A percentile compares a stretch with the other conserved stretches of the same genome.
phyloP scores from a whole-genome alignment of 2,329 filamentous ascomycete genomes.

The Harringtonia aguacate region DNA sequence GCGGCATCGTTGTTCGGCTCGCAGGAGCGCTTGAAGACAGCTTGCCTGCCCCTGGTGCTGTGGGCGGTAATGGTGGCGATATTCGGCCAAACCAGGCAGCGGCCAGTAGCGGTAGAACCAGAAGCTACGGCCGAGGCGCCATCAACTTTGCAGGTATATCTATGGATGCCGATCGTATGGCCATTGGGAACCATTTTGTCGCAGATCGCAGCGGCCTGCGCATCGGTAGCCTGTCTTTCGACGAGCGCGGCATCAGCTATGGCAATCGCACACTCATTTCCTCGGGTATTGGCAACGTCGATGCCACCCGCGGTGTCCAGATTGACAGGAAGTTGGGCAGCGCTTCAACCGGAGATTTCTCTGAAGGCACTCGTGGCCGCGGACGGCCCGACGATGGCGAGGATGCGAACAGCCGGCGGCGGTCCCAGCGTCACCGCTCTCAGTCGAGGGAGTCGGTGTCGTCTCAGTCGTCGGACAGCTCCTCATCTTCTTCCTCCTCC shows the following conservation, averaged over 20 bases:
- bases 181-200: slow-evolving; percentile 30
- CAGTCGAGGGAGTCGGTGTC: background rate
- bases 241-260: slow-evolving; percentile 20
- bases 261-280: slow-evolving; percentile 15
- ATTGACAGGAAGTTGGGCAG: too few relatives aligned
- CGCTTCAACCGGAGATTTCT: too few relatives aligned
- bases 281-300: too few relatives aligned
- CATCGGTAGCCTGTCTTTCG: slow-evolving; percentile 32
- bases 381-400: background rate
- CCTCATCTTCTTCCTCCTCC: slow-evolving; percentile 2
- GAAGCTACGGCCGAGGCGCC: slow-evolving; percentile 10
- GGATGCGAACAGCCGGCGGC: background rate
- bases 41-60: background rate
- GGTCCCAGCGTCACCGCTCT: background rate
- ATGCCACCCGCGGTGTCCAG: too few relatives aligned
- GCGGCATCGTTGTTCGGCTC: slow-evolving; percentile 31
- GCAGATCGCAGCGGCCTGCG: slow-evolving; percentile 34
- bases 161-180: slow-evolving; percentile 31
- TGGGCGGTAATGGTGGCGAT: slow-evolving; percentile 1
- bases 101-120: too few relatives aligned
- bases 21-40: background rate
- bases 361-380: too few relatives aligned
- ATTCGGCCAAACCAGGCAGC: slow-evolving; percentile 1
- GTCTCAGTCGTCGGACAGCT: background rate
- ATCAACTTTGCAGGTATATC: slow-evolving; percentile 27